A percentile compares a stretch with the other conserved stretches of the same genome.
These are phyloP conservation scores for Euphrasia arctica DNA, from an alignment of 305 asterid genomes.

Conservation along the genomic window DNA sequence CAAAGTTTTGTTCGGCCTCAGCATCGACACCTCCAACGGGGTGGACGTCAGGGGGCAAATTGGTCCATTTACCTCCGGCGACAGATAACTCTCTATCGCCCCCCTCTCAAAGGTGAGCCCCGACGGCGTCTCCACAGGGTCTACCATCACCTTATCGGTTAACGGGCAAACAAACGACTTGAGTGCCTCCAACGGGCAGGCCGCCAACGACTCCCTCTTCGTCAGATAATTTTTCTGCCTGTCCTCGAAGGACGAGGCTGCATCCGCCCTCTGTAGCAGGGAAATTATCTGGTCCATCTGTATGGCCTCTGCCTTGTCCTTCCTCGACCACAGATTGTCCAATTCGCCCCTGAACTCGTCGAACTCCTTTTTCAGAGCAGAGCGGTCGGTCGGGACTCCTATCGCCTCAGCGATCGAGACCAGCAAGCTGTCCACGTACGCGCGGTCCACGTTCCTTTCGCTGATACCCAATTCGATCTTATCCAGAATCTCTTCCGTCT, in stretches of 20 bases:
- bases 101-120: constrained; percentile 66
- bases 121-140: constrained; percentile 66
- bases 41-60: constrained; percentile 51
- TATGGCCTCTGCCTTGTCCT: constrained; percentile 62
- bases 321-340: constrained; percentile 46
- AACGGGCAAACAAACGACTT: constrained; percentile 58
- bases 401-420: constrained; percentile 55
- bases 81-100: constrained; percentile 61
- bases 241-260: constrained; percentile 47
- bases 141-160: constrained; percentile 56
- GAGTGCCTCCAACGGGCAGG: constrained; percentile 56
- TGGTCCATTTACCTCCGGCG: constrained; percentile 31
- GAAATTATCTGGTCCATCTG: constrained; percentile 73
- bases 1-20: constrained; percentile 64
- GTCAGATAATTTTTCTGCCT: constrained; percentile 46
- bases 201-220: constrained; percentile 50
- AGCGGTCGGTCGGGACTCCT: constrained; percentile 52
- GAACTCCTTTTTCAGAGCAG: constrained; percentile 48
- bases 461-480: constrained; percentile 56
- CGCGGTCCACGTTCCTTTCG: constrained; percentile 54
- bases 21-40: constrained; percentile 43
- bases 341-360: constrained; percentile 54
- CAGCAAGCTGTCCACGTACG: constrained; percentile 52
- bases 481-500: constrained; percentile 51
- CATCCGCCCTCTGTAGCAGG: constrained; percentile 57